A percentile compares a stretch with the other conserved stretches of the same genome.
Evolutionary conservation across 805 yeast species (phyloP).

Genomic region (Saccharomyces kudriavzevii): DNA sequence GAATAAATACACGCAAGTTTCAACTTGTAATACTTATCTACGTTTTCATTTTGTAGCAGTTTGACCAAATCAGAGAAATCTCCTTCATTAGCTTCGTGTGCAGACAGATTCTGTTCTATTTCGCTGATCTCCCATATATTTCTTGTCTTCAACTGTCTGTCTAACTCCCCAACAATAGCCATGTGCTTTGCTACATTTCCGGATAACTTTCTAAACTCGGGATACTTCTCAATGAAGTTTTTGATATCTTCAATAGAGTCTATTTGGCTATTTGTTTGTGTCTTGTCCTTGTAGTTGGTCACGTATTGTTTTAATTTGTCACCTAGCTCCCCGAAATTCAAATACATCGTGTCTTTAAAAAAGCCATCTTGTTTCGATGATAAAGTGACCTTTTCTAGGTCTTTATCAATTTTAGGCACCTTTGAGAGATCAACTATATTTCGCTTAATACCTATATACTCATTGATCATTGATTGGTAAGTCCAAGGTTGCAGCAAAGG

Average conservation of each 20-base stretch:
- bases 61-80: slow-evolving; percentile 52
- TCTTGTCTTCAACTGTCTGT: slow-evolving; percentile 53
- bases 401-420: slow-evolving; percentile 49
- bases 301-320: slow-evolving; percentile 81
- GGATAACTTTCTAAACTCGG: slow-evolving; percentile 84
- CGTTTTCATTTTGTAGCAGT: slow-evolving; percentile 35
- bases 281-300: slow-evolving; percentile 67
- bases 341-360: slow-evolving; percentile 70
- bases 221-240: slow-evolving; percentile 82
- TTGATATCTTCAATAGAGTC: slow-evolving; percentile 84
- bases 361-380: slow-evolving; percentile 68
- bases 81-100: slow-evolving; percentile 47
- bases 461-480: slow-evolving; percentile 95
- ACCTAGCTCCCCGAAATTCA: slow-evolving; percentile 91
- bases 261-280: slow-evolving; percentile 60
- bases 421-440: slow-evolving; percentile 65
- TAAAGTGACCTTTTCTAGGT: slow-evolving; percentile 54
- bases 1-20: slow-evolving; percentile 69
- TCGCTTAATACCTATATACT: slow-evolving; percentile 71
- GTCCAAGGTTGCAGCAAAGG: slow-evolving; percentile 96
- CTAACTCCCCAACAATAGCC: slow-evolving; percentile 80
- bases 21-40: slow-evolving; percentile 52
- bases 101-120: slow-evolving; percentile 76
- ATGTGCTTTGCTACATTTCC: slow-evolving; percentile 89
- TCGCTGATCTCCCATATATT: slow-evolving; percentile 82